phyloP scores from a whole-genome alignment of 495 filamentous ascomycete genomes.

The Annulohypoxylon bovei region DNA sequence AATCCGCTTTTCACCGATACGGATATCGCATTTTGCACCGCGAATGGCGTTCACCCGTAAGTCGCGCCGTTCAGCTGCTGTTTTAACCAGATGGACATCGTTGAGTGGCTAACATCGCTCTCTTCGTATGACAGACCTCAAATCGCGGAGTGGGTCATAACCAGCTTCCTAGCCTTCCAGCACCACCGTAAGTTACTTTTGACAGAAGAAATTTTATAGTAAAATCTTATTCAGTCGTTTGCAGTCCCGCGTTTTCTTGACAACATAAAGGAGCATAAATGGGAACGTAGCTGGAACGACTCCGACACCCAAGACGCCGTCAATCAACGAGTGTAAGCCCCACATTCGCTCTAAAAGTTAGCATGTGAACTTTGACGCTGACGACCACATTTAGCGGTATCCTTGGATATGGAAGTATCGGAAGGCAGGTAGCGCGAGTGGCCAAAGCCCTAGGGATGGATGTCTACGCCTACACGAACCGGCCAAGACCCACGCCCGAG shows the following conservation, averaged over 20 bases:
- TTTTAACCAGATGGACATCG: neutral
- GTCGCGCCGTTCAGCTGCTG: neutral
- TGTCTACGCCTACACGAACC: constrained; percentile 83
- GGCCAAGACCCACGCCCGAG: constrained; percentile 62
- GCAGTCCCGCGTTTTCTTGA: constrained; percentile 64
- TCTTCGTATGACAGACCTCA: constrained; percentile 66
- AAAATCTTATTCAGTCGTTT: neutral
- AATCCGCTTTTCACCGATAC: constrained; percentile 72
- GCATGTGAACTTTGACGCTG: neutral
- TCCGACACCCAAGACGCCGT: constrained; percentile 56
- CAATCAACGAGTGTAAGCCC: constrained; percentile 57
- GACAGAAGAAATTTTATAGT: neutral
- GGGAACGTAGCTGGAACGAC: constrained; percentile 52
- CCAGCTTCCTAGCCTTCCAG: constrained; percentile 60
- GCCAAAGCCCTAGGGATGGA: constrained; percentile 79
- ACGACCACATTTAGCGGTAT: constrained; percentile 65
- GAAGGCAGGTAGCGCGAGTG: constrained; percentile 76
- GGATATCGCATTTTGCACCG: constrained; percentile 72
- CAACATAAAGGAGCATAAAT: constrained; percentile 61
- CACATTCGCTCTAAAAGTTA: neutral
- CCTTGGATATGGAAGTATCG: constrained; percentile 87
- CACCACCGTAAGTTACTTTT: constrained; percentile 52
- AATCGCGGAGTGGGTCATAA: constrained; percentile 81
- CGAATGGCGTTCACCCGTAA: constrained; percentile 56
- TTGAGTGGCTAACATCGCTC: neutral